Evolutionary conservation across 257 asterid genomes (phyloP).

Genomic region (Capsicum pubescens): DNA sequence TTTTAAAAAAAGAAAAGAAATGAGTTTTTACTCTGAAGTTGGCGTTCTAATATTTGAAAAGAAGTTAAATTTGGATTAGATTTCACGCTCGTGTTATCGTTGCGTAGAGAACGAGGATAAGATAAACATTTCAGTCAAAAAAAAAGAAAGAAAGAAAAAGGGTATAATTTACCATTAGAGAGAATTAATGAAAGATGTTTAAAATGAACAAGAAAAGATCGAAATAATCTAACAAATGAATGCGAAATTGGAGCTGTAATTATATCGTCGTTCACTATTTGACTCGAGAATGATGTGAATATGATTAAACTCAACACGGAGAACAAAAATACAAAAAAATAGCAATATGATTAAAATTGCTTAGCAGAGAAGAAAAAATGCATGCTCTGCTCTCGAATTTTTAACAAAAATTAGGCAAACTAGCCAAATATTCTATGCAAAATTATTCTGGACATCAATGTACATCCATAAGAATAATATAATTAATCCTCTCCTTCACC

Average conservation of each 20-base stretch:
- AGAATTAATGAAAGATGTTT: background rate
- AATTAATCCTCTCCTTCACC: background rate
- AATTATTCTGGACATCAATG: background rate
- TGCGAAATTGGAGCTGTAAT: background rate
- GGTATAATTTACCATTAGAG: background rate
- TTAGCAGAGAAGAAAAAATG: background rate
- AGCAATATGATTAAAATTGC: background rate
- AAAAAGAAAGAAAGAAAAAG: background rate
- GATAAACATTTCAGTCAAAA: background rate
- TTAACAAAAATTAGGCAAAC: background rate
- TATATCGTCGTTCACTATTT: background rate
- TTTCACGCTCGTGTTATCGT: background rate
- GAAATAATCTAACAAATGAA: background rate
- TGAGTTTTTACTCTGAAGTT: background rate
- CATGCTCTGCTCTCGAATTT: background rate
- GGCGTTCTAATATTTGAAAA: background rate
- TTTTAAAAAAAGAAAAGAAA: background rate
- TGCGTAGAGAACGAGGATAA: background rate
- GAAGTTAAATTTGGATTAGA: background rate
- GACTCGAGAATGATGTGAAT: background rate
- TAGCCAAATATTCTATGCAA: background rate
- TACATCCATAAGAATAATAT: background rate
- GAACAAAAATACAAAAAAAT: background rate
- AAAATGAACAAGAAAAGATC: background rate
- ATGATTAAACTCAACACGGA: background rate